A percentile compares a stretch with the other conserved stretches of the same genome.
Evolutionary conservation across 345 rosid genomes (phyloP).

Genomic region (Populus davidiana): DNA sequence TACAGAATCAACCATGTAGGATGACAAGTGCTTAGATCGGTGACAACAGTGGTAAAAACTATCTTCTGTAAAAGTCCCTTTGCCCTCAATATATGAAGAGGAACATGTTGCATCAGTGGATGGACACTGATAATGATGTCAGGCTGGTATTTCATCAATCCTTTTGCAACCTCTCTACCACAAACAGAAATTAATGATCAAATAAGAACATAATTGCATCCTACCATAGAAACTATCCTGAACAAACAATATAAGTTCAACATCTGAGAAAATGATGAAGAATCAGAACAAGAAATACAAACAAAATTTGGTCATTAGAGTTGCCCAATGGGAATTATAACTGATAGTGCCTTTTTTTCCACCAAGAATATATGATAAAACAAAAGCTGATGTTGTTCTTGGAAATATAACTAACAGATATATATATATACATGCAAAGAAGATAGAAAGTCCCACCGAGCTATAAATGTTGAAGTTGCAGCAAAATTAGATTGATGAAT

Average conservation of each 20-base stretch:
- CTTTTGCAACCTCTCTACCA: conserved; percentile 88
- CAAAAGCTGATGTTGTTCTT: not conserved
- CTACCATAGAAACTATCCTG: not conserved
- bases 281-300: not conserved
- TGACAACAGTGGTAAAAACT: conserved; percentile 87
- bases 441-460: conserved; percentile 60
- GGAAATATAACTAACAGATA: not conserved
- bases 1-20: conserved; percentile 76
- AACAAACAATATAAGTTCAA: not conserved
- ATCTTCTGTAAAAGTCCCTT: conserved; percentile 87
- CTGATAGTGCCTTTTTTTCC: not conserved
- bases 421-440: too few relatives aligned
- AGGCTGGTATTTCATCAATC: conserved; percentile 96
- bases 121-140: conserved; percentile 95
- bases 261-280: not conserved
- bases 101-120: conserved; percentile 98
- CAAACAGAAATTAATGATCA: conserved; percentile 15
- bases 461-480: conserved; percentile 91
- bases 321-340: not conserved
- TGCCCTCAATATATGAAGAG: conserved; percentile 85
- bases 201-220: not conserved
- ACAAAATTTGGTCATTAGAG: not conserved
- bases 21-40: conserved; percentile 97
- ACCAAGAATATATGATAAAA: not conserved
- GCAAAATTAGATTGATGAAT: conserved; percentile 95